phyloP scores from a whole-genome alignment of 176 grass and related monocot species.

The Olyra latifolia region DNA sequence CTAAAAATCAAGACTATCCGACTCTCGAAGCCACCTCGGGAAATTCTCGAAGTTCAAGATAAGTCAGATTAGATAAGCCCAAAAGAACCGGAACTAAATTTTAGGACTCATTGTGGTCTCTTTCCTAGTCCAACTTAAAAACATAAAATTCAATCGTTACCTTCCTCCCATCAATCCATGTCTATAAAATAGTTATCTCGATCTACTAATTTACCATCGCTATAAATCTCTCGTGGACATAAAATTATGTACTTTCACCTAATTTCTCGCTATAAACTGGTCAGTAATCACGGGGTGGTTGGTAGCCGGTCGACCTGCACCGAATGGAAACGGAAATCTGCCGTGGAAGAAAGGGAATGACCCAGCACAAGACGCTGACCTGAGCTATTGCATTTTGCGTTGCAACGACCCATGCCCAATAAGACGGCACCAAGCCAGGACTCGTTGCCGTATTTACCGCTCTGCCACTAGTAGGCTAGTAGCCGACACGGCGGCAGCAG shows the following conservation, averaged over 20 bases:
- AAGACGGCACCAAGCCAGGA: neutral
- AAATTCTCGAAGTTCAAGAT: no score
- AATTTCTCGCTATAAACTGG: neutral
- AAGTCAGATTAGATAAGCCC: no score
- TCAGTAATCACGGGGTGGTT: neutral
- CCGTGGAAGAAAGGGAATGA: slow-evolving; percentile 34
- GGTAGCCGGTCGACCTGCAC: slow-evolving; percentile 19
- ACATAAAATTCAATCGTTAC: no score
- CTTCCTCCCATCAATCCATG: neutral
- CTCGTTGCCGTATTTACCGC: neutral
- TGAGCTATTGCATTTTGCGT: neutral
- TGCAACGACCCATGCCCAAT: neutral
- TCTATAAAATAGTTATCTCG: neutral
- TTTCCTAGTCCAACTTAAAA: neutral
- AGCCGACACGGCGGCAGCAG: no score
- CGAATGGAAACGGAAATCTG: slow-evolving; percentile 8
- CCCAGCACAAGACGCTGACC: slow-evolving; percentile 22
- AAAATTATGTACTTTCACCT: neutral
- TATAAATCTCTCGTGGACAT: neutral
- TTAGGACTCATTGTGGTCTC: no score
- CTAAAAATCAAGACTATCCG: no score
- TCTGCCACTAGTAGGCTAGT: slow-evolving; percentile 15
- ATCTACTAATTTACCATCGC: neutral
- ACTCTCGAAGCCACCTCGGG: no score
- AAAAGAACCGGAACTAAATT: no score